These are phyloP conservation scores for Tuber calosporum DNA, from an alignment of 495 filamentous ascomycete species.

Conservation along the genomic window DNA sequence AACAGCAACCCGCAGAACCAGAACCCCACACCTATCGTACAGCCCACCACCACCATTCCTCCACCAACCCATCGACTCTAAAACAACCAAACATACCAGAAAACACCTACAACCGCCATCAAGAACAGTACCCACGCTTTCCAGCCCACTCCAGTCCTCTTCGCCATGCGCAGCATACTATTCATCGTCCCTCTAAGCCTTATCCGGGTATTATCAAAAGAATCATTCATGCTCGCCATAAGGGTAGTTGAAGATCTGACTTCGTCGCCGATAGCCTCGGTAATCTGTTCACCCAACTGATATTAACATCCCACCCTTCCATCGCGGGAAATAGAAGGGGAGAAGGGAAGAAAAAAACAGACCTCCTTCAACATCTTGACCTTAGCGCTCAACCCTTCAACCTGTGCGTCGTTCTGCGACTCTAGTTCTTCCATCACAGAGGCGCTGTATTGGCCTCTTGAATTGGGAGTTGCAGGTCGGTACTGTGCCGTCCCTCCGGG, in stretches of 20 bases:
- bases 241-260: slow-evolving; percentile 79
- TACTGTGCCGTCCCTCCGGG: slow-evolving; percentile 40
- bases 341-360: slow-evolving; percentile 43
- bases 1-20: slow-evolving; percentile 9
- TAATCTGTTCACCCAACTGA: slow-evolving; percentile 55
- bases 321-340: slow-evolving; percentile 3
- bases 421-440: slow-evolving; percentile 89
- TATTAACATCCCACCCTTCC: slow-evolving; percentile 19
- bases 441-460: slow-evolving; percentile 84
- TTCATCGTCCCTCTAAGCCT: slow-evolving; percentile 88
- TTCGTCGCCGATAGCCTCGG: slow-evolving; percentile 85
- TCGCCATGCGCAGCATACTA: slow-evolving; percentile 91
- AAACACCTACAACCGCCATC: slow-evolving; percentile 65
- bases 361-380: slow-evolving; percentile 90
- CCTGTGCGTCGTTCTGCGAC: slow-evolving; percentile 85
- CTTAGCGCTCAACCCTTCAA: slow-evolving; percentile 83
- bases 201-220: slow-evolving; percentile 75
- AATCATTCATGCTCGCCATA: slow-evolving; percentile 81
- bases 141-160: slow-evolving; percentile 88
- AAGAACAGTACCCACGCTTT: slow-evolving; percentile 88
- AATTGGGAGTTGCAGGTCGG: slow-evolving; percentile 55
- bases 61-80: slow-evolving; percentile 36
- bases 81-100: slow-evolving; percentile 87
- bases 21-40: background rate
- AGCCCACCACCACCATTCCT: background rate